These are phyloP conservation scores for Penicillium sp. DNA, from an alignment of 2,329 filamentous ascomycete species.

Conservation along the genomic window DNA sequence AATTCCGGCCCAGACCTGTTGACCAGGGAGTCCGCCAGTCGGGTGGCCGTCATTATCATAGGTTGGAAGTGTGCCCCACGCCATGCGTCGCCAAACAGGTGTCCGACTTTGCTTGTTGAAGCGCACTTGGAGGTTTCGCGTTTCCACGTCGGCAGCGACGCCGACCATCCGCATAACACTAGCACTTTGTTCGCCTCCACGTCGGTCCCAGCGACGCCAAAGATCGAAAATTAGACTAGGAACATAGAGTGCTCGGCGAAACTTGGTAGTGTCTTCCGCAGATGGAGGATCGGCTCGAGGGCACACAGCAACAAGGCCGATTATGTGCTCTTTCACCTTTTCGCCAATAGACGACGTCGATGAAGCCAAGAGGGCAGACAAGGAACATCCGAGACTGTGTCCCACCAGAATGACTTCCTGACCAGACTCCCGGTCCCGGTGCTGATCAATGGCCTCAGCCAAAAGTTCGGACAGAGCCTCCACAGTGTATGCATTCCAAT, in stretches of 20 bases:
- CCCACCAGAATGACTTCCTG: conserved; percentile 79
- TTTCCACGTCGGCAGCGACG: conserved; percentile 41
- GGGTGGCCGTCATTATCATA: conserved; percentile 52
- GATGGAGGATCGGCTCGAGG: conserved; percentile 67
- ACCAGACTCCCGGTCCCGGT: conserved; percentile 62
- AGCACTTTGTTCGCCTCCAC: conserved; percentile 72
- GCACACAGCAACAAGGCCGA: conserved; percentile 78
- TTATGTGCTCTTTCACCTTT: conserved; percentile 62
- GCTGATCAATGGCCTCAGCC: conserved; percentile 69
- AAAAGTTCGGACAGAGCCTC: conserved; percentile 74
- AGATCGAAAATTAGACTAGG: conserved; percentile 70
- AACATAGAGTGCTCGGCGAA: conserved; percentile 63
- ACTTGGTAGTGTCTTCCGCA: conserved; percentile 51
- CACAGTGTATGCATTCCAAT: conserved; percentile 76
- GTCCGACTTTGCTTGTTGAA: conserved; percentile 80
- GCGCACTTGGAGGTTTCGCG: conserved; percentile 44
- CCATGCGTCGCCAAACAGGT: conserved; percentile 79
- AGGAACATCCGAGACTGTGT: conserved; percentile 85
- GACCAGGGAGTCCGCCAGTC: conserved; percentile 66
- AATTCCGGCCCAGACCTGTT: conserved; percentile 70
- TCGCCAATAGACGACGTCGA: conserved; percentile 54
- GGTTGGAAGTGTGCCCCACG: conserved; percentile 66
- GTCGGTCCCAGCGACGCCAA: conserved; percentile 73
- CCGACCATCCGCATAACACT: conserved; percentile 74
- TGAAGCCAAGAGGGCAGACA: conserved; percentile 71